Evolutionary conservation across 768 basidiomycete genomes (phyloP).

Genomic region (Cyclocybe cylindracea): DNA sequence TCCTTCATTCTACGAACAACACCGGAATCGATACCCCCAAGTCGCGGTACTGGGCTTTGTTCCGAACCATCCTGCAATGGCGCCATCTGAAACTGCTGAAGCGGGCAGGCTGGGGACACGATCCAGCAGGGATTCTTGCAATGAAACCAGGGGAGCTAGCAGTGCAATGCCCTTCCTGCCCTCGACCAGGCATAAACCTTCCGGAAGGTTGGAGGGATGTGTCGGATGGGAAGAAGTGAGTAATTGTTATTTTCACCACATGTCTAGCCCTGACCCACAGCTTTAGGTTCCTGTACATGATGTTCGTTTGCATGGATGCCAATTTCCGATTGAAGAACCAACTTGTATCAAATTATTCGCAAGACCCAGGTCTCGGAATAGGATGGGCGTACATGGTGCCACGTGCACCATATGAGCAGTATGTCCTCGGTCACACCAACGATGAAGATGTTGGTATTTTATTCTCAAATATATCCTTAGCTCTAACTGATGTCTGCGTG

Average conservation of each 20-base stretch:
- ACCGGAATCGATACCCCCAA: background rate
- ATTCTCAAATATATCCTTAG: background rate
- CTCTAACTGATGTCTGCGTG: too few species aligned
- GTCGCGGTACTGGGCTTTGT: constrained; percentile 6
- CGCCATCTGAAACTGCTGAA: constrained; percentile 27
- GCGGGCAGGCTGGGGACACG: constrained; percentile 22
- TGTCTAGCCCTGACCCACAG: too few species aligned
- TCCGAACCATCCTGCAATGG: constrained; percentile 17
- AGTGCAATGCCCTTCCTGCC: constrained; percentile 34
- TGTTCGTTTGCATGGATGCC: background rate
- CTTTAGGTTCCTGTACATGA: constrained; percentile 3
- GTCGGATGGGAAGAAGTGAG: constrained; percentile 1
- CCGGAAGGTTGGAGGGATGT: constrained; percentile 18
- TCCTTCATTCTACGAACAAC: background rate
- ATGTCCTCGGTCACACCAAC: background rate
- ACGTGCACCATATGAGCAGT: background rate
- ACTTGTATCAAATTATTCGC: constrained; percentile 2
- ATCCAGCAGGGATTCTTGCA: constrained; percentile 11
- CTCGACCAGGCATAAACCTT: constrained; percentile 30
- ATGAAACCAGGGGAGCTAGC: constrained; percentile 26
- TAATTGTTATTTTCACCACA: background rate
- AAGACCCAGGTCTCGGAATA: constrained; percentile 5
- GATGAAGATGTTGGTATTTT: constrained; percentile 1
- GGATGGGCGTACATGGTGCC: too few species aligned
- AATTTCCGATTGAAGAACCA: constrained; percentile 19